A percentile compares a stretch with the other conserved stretches of the same genome.
Evolutionary conservation across 352 stramenopile genomes (phyloP).

Genomic region (Pythium aquatile): DNA sequence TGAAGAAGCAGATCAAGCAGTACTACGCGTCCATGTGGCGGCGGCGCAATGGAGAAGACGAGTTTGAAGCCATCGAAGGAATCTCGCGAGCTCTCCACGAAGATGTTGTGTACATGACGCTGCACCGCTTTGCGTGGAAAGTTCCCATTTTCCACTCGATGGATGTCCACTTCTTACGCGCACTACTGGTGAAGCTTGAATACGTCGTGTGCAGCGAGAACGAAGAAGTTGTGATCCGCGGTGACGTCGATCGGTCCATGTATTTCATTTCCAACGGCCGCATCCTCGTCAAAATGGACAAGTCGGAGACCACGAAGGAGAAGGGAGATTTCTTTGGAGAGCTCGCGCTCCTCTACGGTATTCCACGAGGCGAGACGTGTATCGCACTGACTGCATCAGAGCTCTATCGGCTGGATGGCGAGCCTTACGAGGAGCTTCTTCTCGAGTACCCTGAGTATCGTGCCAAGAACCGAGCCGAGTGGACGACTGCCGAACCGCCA

Average conservation of each 20-base stretch:
- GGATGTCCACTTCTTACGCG: conserved; percentile 59
- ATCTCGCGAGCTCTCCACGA: conserved; percentile 56
- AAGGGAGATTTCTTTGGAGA: conserved; percentile 65
- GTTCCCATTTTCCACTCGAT: conserved; percentile 49
- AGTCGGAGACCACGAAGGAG: conserved; percentile 46
- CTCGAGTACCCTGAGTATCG: conserved; percentile 72
- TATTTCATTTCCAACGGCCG: conserved; percentile 73
- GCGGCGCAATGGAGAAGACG: conserved; percentile 46
- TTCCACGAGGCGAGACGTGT: conserved; percentile 64
- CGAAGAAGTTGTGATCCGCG: conserved; percentile 65
- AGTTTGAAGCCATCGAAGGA: conserved; percentile 45
- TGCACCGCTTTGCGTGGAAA: conserved; percentile 48
- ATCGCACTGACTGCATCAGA: conserved; percentile 52
- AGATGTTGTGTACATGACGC: conserved; percentile 56
- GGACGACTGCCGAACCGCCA: conserved; percentile 37
- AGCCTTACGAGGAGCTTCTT: conserved; percentile 57
- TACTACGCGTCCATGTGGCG: conserved; percentile 70
- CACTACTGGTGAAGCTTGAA: conserved; percentile 50
- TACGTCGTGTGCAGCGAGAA: conserved; percentile 65
- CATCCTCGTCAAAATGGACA: conserved; percentile 55
- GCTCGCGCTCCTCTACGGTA: conserved; percentile 54
- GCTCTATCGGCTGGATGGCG: conserved; percentile 65
- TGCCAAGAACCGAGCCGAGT: conserved; percentile 44
- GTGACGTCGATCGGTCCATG: conserved; percentile 77
- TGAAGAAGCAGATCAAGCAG: conserved; percentile 71